phyloP scores from a whole-genome alignment of 805 yeast species.

The Yarrowia bubula region DNA sequence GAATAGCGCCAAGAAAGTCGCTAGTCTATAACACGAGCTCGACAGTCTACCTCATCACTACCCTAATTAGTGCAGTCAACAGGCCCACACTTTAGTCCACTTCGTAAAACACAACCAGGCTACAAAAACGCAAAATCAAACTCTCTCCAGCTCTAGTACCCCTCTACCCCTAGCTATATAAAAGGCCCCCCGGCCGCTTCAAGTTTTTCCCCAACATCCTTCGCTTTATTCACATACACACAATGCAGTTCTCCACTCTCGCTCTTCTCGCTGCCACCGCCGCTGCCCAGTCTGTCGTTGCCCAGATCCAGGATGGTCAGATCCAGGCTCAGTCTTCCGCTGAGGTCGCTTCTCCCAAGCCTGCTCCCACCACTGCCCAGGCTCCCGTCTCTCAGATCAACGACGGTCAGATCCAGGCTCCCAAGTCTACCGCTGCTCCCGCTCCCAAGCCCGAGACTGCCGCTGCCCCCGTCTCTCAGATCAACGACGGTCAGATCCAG shows the following conservation, averaged over 20 bases:
- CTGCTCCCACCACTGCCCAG: background rate
- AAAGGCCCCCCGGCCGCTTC: background rate
- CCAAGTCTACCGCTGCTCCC: background rate
- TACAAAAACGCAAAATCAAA: background rate
- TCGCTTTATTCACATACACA: background rate
- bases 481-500: slow-evolving; percentile 3
- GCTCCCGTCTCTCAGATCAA: background rate
- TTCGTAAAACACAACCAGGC: background rate
- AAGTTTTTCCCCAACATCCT: background rate
- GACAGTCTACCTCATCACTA: background rate
- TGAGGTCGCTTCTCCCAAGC: slow-evolving; percentile 8
- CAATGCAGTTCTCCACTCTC: slow-evolving; percentile 24
- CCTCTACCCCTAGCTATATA: slow-evolving; percentile 21
- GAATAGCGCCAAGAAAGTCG: background rate
- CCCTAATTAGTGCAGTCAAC: background rate
- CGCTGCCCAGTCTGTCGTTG: slow-evolving; percentile 12
- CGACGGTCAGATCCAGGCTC: slow-evolving; percentile 3
- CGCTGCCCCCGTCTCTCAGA: background rate
- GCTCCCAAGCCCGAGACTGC: background rate
- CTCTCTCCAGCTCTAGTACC: slow-evolving; percentile 15
- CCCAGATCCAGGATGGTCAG: slow-evolving; percentile 24
- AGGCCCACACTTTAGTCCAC: background rate
- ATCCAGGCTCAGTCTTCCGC: slow-evolving; percentile 25
- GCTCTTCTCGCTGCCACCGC: slow-evolving; percentile 11
- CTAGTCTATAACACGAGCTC: background rate